Conservation (phyloP, 1,284 basidiomycete genomes). For the Papiliotrema nemorosa region DNA sequence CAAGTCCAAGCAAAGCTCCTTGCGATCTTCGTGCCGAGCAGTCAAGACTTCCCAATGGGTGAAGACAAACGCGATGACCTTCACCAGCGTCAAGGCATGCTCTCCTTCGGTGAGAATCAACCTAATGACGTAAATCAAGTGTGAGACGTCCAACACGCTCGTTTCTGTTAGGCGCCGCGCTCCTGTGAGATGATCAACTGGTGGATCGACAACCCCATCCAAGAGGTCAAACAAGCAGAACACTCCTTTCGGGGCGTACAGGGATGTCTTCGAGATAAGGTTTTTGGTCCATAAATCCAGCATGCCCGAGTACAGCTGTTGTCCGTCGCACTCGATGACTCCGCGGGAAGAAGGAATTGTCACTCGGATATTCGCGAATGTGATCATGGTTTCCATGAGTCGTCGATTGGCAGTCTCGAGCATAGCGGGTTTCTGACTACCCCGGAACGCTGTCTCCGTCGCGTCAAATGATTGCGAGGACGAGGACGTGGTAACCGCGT, state of each 20-base stretch:
- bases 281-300: constrained; percentile 52
- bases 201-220: constrained; percentile 46
- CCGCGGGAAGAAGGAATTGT: constrained; percentile 26
- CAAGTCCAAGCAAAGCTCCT: constrained; percentile 50
- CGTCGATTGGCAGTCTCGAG: constrained; percentile 54
- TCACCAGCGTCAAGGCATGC: constrained; percentile 53
- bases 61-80: constrained; percentile 53
- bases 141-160: constrained; percentile 49
- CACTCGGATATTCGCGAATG: constrained; percentile 44
- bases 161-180: constrained; percentile 7
- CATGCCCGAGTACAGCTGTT: constrained; percentile 50
- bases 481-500: constrained; percentile 50
- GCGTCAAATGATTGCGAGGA: constrained; percentile 50
- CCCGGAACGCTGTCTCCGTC: constrained; percentile 52
- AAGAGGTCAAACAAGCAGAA: constrained; percentile 52
- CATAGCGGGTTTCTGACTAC: constrained; percentile 52
- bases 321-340: constrained; percentile 44
- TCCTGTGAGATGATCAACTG: constrained; percentile 27
- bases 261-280: constrained; percentile 51
- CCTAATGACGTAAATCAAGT: constrained; percentile 51
- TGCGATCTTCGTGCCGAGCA: constrained; percentile 45
- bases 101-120: constrained; percentile 52
- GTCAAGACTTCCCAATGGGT: constrained; percentile 55
- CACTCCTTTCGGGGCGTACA: constrained; percentile 54
- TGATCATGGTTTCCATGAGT: constrained; percentile 51